Percentiles rank a stretch among this genome's conserved stretches.
phyloP scores from a whole-genome alignment of 345 rosid genomes.

The Clausena lansium region DNA sequence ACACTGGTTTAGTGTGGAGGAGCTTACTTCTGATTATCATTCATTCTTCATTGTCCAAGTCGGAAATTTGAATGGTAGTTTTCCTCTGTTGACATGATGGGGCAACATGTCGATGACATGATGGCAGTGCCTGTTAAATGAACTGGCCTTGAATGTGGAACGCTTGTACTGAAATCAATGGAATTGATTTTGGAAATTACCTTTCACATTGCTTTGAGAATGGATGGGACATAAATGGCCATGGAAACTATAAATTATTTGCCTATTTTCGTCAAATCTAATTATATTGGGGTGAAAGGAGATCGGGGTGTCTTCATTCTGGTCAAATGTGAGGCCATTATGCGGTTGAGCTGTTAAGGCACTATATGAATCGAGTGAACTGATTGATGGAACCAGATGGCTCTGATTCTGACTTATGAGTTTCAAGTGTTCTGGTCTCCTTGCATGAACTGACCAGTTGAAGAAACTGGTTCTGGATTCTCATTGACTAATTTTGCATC shows the following conservation, averaged over 20 bases:
- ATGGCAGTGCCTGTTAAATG: not conserved
- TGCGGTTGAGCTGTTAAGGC: not conserved
- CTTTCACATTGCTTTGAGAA: not conserved
- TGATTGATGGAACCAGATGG: not conserved
- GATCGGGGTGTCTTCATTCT: not conserved
- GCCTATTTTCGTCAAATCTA: not conserved
- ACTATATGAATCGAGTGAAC: not conserved
- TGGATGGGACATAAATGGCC: not conserved
- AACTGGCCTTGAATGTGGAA: not conserved
- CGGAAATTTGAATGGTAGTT: not conserved
- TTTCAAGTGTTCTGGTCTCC: not conserved
- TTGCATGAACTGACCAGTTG: not conserved
- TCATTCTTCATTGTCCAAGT: not conserved
- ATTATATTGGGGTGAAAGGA: not conserved
- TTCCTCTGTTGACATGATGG: not conserved
- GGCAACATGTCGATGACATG: not conserved
- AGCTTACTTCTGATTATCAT: not conserved
- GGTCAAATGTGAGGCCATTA: not conserved
- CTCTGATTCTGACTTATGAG: not conserved
- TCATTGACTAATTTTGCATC: not conserved
- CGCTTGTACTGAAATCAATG: not conserved
- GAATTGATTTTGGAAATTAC: not conserved
- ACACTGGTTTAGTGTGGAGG: constrained; percentile 33
- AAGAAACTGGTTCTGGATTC: not conserved
- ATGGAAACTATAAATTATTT: not conserved